These are phyloP conservation scores for Rutstroemia sp. DNA, from an alignment of 2,329 filamentous ascomycete species.

Conservation along the genomic window DNA sequence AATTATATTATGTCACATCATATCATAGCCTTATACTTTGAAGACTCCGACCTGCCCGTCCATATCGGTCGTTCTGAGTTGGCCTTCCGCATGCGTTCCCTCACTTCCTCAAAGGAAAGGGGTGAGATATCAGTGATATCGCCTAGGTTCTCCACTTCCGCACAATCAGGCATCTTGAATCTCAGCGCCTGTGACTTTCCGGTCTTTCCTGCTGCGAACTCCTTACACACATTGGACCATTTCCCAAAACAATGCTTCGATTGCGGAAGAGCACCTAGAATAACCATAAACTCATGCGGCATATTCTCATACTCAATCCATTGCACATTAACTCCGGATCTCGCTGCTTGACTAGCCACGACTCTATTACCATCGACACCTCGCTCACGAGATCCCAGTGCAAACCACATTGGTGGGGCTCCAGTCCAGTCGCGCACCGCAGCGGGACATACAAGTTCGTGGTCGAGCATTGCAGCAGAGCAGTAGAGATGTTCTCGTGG, in stretches of 20 bases:
- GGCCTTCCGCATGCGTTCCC: not conserved
- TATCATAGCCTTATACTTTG: not conserved
- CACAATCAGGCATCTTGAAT: not conserved
- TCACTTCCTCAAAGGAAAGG: not conserved
- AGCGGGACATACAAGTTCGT: constrained; percentile 45
- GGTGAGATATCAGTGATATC: not conserved
- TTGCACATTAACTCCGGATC: constrained; percentile 52
- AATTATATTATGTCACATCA: not conserved
- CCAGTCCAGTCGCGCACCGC: not conserved
- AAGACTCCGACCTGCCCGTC: not conserved
- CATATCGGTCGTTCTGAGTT: constrained; percentile 1
- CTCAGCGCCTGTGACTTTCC: not conserved
- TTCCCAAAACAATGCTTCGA: not conserved
- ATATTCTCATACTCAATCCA: constrained; percentile 73
- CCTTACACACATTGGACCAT: not conserved
- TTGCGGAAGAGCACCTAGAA: not conserved
- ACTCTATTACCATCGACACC: constrained; percentile 52
- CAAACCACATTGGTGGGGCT: constrained; percentile 5
- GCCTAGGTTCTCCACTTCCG: not conserved
- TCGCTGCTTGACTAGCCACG: constrained; percentile 47
- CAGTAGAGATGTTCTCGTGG: constrained; percentile 47
- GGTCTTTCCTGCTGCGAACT: not conserved
- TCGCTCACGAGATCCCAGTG: not conserved
- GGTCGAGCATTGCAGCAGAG: constrained; percentile 45
- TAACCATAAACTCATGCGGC: constrained; percentile 62